A percentile compares a stretch with the other conserved stretches of the same genome.
Evolutionary conservation across 257 asterid genomes (phyloP).

Genomic region (Agastache rugosa): DNA sequence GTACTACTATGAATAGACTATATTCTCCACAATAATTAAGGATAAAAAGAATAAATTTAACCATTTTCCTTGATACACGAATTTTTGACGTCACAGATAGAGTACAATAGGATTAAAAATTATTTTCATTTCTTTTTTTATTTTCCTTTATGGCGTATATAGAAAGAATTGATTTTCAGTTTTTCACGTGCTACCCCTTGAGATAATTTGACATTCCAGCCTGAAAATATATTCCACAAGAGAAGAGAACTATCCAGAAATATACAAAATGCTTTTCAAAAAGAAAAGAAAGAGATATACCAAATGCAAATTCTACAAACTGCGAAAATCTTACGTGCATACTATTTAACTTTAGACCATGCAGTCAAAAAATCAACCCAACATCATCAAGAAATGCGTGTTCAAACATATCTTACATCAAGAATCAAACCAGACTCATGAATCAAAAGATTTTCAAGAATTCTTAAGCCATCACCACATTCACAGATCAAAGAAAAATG

Average conservation of each 20-base stretch:
- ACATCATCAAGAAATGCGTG: slow-evolving; percentile 37
- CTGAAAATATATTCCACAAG: neutral
- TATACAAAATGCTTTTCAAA: no score
- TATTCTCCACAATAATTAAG: no score
- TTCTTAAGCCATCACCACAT: slow-evolving; percentile 7
- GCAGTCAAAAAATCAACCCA: slow-evolving; percentile 13
- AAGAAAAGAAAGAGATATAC: neutral
- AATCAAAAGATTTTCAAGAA: slow-evolving; percentile 16
- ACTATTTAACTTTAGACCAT: neutral
- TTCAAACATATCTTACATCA: slow-evolving; percentile 15
- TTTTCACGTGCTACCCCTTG: neutral
- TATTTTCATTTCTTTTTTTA: no score
- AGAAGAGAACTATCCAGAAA: slow-evolving; percentile 8
- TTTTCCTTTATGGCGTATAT: neutral
- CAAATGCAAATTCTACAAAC: slow-evolving; percentile 23
- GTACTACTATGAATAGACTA: no score
- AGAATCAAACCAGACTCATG: slow-evolving; percentile 31
- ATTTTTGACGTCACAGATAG: no score
- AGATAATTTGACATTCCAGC: neutral
- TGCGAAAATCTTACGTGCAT: neutral
- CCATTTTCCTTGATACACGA: no score
- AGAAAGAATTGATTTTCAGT: neutral
- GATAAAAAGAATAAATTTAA: no score
- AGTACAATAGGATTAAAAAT: no score
- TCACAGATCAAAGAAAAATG: neutral